Percentiles rank a stretch among this genome's conserved stretches.
Evolutionary conservation across 2,329 filamentous ascomycete genomes (phyloP).

Genomic region (Zalaria obscura): DNA sequence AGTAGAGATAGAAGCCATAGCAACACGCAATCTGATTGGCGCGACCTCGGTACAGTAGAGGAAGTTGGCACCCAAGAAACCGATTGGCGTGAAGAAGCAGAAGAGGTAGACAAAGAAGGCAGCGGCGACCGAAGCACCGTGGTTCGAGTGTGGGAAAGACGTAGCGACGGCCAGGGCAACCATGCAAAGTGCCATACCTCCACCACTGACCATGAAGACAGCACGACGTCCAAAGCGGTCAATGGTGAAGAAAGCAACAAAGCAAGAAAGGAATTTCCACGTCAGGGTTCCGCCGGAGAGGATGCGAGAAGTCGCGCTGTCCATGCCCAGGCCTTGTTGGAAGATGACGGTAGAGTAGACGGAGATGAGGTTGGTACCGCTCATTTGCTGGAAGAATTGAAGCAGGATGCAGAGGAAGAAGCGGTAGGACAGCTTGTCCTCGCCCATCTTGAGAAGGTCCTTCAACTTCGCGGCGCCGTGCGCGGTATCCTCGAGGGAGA

Average conservation of each 20-base stretch:
- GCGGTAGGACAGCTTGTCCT: constrained; percentile 36
- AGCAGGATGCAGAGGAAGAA: constrained; percentile 36
- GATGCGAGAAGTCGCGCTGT: constrained; percentile 23
- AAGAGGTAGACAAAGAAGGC: constrained; percentile 45
- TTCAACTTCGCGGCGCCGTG: constrained; percentile 22
- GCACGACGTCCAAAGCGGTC: constrained; percentile 36
- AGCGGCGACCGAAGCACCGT: constrained; percentile 34
- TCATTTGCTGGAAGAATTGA: constrained; percentile 38
- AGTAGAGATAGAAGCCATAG: constrained; percentile 43
- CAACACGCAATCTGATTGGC: constrained; percentile 35
- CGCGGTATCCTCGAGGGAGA: constrained; percentile 31
- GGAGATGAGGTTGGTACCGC: constrained; percentile 24
- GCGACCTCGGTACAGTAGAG: constrained; percentile 46
- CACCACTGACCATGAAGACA: constrained; percentile 38
- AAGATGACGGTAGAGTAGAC: constrained; percentile 17
- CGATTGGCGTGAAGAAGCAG: constrained; percentile 46
- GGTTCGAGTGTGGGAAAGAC: constrained; percentile 32
- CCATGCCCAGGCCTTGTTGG: constrained; percentile 21
- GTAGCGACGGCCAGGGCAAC: constrained; percentile 37
- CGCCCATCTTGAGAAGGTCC: constrained; percentile 34
- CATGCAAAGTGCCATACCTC: constrained; percentile 42
- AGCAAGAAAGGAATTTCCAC: constrained; percentile 39
- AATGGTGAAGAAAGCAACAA: constrained; percentile 36
- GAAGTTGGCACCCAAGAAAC: constrained; percentile 45
- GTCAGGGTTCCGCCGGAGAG: constrained; percentile 37